Evolutionary conservation across 306 rosid species (phyloP).

Genomic region (Dalbergia cultrata): DNA sequence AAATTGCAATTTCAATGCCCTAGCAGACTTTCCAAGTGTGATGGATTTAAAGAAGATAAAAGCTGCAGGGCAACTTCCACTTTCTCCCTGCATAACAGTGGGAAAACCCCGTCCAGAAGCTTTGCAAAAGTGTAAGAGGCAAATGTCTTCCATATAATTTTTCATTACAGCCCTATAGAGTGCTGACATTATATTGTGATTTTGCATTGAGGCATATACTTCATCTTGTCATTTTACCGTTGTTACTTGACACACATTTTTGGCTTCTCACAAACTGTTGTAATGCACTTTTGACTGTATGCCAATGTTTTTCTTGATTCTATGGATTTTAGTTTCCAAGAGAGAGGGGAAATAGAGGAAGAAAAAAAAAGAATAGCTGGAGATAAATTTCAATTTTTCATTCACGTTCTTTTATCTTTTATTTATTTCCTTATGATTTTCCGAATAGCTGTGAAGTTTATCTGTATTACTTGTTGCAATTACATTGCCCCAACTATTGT

Average conservation of each 20-base stretch:
- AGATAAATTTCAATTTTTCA: neutral
- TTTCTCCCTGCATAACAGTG: constrained; percentile 26
- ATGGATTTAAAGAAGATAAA: constrained; percentile 48
- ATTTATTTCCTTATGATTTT: constrained; percentile 10
- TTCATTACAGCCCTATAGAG: constrained; percentile 20
- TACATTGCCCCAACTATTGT: constrained; percentile 8
- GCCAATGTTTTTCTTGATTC: constrained; percentile 7
- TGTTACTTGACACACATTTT: constrained; percentile 26
- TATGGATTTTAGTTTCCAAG: neutral
- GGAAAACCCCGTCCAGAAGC: constrained; percentile 46
- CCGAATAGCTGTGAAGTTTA: neutral
- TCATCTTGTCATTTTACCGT: constrained; percentile 17
- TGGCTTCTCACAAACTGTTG: constrained; percentile 6
- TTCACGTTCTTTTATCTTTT: constrained; percentile 19
- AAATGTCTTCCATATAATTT: constrained; percentile 28
- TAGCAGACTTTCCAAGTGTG: constrained; percentile 44
- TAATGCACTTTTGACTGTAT: neutral
- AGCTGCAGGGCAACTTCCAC: constrained; percentile 50
- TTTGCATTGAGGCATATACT: constrained; percentile 11
- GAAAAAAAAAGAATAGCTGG: constrained; percentile 1
- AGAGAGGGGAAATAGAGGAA: neutral
- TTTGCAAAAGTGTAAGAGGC: constrained; percentile 52
- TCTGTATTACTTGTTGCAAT: no score
- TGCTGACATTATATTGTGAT: constrained; percentile 27
- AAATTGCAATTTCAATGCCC: constrained; percentile 42